phyloP scores from a whole-genome alignment of 768 basidiomycete genomes.

The Tricholoma furcatifolium region DNA sequence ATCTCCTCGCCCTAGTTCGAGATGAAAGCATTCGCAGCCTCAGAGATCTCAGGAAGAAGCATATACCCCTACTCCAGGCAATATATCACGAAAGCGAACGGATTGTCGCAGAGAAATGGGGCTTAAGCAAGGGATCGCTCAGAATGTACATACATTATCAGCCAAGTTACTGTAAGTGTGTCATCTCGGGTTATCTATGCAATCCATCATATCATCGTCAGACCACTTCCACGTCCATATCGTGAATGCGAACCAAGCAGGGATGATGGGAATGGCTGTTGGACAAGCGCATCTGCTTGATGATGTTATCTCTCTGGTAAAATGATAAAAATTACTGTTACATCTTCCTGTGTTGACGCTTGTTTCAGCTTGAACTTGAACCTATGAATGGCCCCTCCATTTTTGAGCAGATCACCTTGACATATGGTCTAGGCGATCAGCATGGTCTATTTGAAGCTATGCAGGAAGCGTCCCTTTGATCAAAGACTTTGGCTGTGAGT shows the following conservation, averaged over 20 bases:
- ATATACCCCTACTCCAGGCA: slow-evolving; percentile 64
- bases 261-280: slow-evolving; percentile 70
- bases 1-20: slow-evolving; percentile 78
- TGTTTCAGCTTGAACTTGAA: slow-evolving; percentile 55
- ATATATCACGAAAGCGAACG: slow-evolving; percentile 58
- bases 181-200: not conserved
- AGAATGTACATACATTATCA: slow-evolving; percentile 93
- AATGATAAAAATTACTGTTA: slow-evolving; percentile 13
- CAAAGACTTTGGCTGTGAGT: too few species aligned
- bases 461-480: slow-evolving; percentile 31
- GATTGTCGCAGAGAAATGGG: slow-evolving; percentile 64
- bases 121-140: slow-evolving; percentile 56
- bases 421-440: slow-evolving; percentile 81
- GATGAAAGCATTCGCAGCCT: slow-evolving; percentile 64
- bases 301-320: slow-evolving; percentile 83
- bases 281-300: slow-evolving; percentile 94
- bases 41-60: slow-evolving; percentile 67
- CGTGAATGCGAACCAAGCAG: slow-evolving; percentile 70
- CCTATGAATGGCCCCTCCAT: slow-evolving; percentile 49
- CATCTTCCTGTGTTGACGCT: not conserved
- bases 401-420: slow-evolving; percentile 71
- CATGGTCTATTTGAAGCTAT: slow-evolving; percentile 64
- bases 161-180: slow-evolving; percentile 7
- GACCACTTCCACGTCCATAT: slow-evolving; percentile 96
- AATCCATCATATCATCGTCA: slow-evolving; percentile 24